phyloP scores from a whole-genome alignment of 768 basidiomycete species.

The Pulveroboletus sp. region DNA sequence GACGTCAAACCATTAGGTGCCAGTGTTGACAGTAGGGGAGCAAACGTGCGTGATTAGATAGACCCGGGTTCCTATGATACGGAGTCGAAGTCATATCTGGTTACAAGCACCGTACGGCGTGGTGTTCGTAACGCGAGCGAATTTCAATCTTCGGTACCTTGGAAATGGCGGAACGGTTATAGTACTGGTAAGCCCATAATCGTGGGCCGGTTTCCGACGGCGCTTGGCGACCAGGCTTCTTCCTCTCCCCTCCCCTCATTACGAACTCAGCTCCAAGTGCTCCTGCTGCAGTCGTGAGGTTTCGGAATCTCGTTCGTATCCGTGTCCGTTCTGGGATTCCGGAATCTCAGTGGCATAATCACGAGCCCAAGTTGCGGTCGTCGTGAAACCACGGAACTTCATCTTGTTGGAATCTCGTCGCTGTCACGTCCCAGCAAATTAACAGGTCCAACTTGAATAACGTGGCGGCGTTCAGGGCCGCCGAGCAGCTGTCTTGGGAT shows the following conservation, averaged over 20 bases:
- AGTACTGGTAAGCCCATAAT: too few relatives aligned
- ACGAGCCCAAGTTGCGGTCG: not conserved
- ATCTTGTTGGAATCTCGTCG: not conserved
- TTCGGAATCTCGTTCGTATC: slow-evolving; percentile 4
- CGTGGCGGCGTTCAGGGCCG: slow-evolving; percentile 1
- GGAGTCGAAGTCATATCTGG: slow-evolving; percentile 1
- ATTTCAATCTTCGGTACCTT: slow-evolving; percentile 10
- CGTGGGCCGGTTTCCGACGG: not conserved
- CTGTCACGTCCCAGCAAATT: not conserved
- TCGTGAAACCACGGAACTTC: not conserved
- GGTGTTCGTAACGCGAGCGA: not conserved
- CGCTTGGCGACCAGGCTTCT: not conserved
- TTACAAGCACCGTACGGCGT: slow-evolving; percentile 2
- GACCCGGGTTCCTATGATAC: not conserved
- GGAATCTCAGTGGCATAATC: too few relatives aligned
- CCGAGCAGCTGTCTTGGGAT: not conserved
- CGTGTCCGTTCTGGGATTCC: slow-evolving; percentile 8
- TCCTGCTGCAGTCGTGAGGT: slow-evolving; percentile 6
- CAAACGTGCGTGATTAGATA: not conserved
- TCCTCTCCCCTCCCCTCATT: not conserved
- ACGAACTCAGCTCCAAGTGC: not conserved
- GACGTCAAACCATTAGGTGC: too few relatives aligned
- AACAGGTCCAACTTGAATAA: not conserved
- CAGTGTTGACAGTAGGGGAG: too few relatives aligned
- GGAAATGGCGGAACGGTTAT: not conserved